Base-by-base conservation (phyloP, 495 filamentous ascomycete species). In the Penicillium pulvis region DNA sequence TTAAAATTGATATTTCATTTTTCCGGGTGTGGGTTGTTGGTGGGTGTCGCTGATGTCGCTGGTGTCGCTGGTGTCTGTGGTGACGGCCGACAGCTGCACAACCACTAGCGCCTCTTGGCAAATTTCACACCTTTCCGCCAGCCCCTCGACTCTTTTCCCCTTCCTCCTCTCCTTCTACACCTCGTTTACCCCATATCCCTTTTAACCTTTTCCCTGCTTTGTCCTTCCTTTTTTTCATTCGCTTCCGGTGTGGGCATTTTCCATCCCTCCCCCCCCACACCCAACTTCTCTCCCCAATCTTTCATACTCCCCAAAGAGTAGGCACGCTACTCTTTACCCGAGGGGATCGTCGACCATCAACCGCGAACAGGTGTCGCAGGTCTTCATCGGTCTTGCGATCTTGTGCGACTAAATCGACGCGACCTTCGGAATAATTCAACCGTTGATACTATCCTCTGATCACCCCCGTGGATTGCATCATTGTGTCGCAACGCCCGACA, bases 71-170 rank as follows among this genome's bases (percentile, higher is more conserved):
- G 45, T 39, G 57, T 67, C 56, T 56, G 51, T 64, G 49, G 66
- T 76, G 69, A 72, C 72, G 71, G 68, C 70, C 65, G 60, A 64
- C 65, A 75, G 72, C 72, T 79, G 64, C 77, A 61, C 74, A 77
- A 76, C 77, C 77, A 78, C 77, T 79, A 79, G 77, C 71, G 73
- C 58, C 49, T 39, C 73, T 79, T 78, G 76, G 74, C 75, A 67
- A 65, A 66, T 66, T 71, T 77, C 71, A 67, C 59, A 57, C 75
- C 71, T 69, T 75, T 76, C 67, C 67, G 66, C 69, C 74, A 74
- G 74, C 75, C 77, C 77, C 77, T 79, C 77, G 75, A 79, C 70
- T 71, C 66, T 72, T 65, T 65, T 67, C 63, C 64, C 63, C 67
- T 63, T 67, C 67, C 45, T 60, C 61, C 58, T 60, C 51, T 60